Evolutionary conservation across 2,329 filamentous ascomycete genomes (phyloP).

Genomic region (Onygena corvina): DNA sequence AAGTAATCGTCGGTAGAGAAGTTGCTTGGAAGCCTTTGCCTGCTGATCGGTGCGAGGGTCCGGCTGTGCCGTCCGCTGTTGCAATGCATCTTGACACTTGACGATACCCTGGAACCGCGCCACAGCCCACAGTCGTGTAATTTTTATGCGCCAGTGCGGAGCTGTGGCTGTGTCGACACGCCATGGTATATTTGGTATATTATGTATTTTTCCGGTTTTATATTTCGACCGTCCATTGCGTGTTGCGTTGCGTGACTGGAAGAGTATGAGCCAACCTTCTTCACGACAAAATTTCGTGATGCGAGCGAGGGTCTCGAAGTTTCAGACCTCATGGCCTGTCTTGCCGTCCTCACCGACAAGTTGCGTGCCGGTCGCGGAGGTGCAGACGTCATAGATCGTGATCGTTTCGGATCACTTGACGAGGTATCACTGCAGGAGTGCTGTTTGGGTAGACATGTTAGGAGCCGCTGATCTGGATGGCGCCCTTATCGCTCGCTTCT

Average conservation of each 20-base stretch:
- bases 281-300: too few species aligned
- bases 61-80: conserved; percentile 1
- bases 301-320: too few species aligned
- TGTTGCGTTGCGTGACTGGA: too few species aligned
- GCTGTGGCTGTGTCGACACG: not conserved
- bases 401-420: not conserved
- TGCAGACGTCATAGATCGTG: not conserved
- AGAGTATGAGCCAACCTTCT: too few species aligned
- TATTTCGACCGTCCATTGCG: too few species aligned
- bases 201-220: not conserved
- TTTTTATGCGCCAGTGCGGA: not conserved
- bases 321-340: too few species aligned
- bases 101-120: conserved; percentile 2
- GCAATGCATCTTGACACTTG: not conserved
- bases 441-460: not conserved
- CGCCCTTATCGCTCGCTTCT: not conserved
- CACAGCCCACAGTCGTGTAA: not conserved
- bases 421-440: not conserved
- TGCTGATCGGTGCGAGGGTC: conserved; percentile 5
- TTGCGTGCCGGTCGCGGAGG: not conserved
- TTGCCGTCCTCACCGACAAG: not conserved
- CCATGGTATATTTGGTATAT: not conserved
- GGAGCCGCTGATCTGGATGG: not conserved
- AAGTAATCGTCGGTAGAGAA: not conserved
- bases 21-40: too few species aligned